phyloP scores from a whole-genome alignment of 495 filamentous ascomycete genomes.

The Podospora pseudopauciseta region DNA sequence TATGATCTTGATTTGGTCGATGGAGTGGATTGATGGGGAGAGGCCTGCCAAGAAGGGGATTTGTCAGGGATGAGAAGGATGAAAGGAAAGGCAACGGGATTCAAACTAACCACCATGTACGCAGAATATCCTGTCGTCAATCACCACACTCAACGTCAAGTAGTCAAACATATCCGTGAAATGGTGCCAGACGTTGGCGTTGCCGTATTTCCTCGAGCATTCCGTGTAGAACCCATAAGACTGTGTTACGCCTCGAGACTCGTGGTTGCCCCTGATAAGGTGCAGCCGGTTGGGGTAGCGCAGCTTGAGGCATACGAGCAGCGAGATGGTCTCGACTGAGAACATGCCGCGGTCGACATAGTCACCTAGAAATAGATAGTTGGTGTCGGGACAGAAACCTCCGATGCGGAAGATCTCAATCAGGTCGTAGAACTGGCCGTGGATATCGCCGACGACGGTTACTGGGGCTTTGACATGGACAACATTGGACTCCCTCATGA shows the following conservation, averaged over 20 bases:
- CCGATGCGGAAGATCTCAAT: constrained; percentile 99
- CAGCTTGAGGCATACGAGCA: constrained; percentile 91
- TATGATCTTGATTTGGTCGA: constrained; percentile 99
- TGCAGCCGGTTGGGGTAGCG: constrained; percentile 89
- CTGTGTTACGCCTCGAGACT: constrained; percentile 94
- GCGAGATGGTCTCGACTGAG: constrained; percentile 93
- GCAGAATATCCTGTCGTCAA: constrained; percentile 98
- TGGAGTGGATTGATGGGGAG: constrained; percentile 93
- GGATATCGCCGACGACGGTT: constrained; percentile 98
- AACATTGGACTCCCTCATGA: constrained; percentile 99
- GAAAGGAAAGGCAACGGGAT: neutral
- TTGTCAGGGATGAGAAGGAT: neutral
- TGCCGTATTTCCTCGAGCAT: constrained; percentile 95
- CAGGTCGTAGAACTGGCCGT: constrained; percentile 97
- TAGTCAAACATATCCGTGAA: constrained; percentile 99
- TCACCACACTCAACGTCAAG: constrained; percentile 91
- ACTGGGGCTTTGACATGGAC: constrained; percentile 94
- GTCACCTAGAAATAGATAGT: constrained; percentile 97
- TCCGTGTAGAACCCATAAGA: constrained; percentile 99
- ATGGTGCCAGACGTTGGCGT: constrained; percentile 98
- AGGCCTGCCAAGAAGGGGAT: constrained; percentile 50
- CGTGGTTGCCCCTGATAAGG: constrained; percentile 94
- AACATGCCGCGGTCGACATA: constrained; percentile 98
- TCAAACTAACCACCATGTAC: constrained; percentile 76
- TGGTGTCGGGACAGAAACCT: constrained; percentile 92